Base-by-base conservation (phyloP, 495 filamentous ascomycete genomes). In the Pseudevernia furfuracea region DNA sequence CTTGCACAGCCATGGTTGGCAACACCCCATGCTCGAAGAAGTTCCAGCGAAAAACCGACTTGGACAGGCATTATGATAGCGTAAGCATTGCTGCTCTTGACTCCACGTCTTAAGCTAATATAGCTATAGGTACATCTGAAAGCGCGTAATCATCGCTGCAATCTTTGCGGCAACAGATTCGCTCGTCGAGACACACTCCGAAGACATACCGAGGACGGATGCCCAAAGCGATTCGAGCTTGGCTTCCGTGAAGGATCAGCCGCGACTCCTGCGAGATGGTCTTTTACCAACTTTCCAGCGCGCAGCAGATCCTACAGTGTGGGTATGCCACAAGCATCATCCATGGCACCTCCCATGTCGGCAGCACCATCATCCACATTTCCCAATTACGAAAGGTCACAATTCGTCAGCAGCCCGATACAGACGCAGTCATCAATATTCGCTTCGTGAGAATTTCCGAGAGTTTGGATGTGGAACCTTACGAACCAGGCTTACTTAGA, bases 11-110 rank as follows among this genome's bases (percentile, higher is more conserved):
- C 94, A 77, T 67, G 68, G 61, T 21, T 68, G 74, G 62, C 43
- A 72, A n/a, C 76, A 77, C 63, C 71, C 77, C 10, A 66, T 71
- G 89, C 78, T 81, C 76, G 69, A 89, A 87, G 77, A 83, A 84
- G 60, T 92, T 92, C 72, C 88, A 89, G 49, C 80, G 93, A 70
- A 92, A 88, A 73, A 92, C 91, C 10, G 93, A 97, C 74, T 81
- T 96, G 39, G 82, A 85, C 65, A 79, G 93, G 63, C 93, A 97
- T 76, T 75, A 87, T 60, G 84, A 90, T 68, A 95, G 88, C 71
- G 93, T 87, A 73, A 79, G 85, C 74, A 23, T 55, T 61, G 43
- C 60, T 12, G 19, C 34, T 34, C n/a, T 39, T 23, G 17, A 43
- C 36, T 44, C n/a, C 53, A 59, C 37, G 43, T 28, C 48, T 61